Evolutionary conservation across 352 stramenopile genomes (phyloP).

Genomic region (Phytophthora fragariae): DNA sequence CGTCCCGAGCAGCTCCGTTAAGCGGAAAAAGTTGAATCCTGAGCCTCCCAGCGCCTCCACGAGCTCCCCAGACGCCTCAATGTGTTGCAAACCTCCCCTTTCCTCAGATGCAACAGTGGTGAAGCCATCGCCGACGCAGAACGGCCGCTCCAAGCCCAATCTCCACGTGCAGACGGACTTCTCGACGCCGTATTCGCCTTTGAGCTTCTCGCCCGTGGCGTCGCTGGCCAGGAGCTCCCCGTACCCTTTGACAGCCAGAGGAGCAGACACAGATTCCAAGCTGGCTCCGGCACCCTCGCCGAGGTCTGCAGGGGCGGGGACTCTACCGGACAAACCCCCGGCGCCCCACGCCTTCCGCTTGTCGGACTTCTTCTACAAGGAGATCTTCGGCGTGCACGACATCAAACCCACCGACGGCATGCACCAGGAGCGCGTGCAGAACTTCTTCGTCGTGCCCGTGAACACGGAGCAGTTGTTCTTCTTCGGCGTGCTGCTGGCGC

Average conservation of each 20-base stretch:
- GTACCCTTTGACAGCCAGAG: constrained; percentile 29
- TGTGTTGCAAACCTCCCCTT: not conserved
- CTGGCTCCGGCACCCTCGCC: constrained; percentile 5
- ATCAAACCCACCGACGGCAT: constrained; percentile 78
- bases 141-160: constrained; percentile 25
- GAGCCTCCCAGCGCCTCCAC: constrained; percentile 1
- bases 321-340: constrained; percentile 19
- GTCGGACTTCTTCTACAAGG: constrained; percentile 86
- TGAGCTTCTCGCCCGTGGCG: constrained; percentile 35
- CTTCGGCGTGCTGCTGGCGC: constrained; percentile 95
- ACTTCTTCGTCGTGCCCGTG: constrained; percentile 81
- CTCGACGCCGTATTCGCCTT: constrained; percentile 23
- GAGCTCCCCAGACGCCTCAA: not conserved
- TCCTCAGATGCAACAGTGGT: not conserved
- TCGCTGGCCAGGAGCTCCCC: constrained; percentile 35
- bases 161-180: constrained; percentile 51
- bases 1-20: constrained; percentile 24
- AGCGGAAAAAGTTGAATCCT: constrained; percentile 28
- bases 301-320: constrained; percentile 1
- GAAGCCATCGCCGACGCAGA: constrained; percentile 9
- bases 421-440: constrained; percentile 83
- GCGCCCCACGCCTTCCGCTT: constrained; percentile 65
- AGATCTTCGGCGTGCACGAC: constrained; percentile 86
- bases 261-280: constrained; percentile 16
- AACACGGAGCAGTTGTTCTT: constrained; percentile 89